These are phyloP conservation scores for Lepraria neglecta DNA, from an alignment of 495 filamentous ascomycete species.

Conservation along the genomic window DNA sequence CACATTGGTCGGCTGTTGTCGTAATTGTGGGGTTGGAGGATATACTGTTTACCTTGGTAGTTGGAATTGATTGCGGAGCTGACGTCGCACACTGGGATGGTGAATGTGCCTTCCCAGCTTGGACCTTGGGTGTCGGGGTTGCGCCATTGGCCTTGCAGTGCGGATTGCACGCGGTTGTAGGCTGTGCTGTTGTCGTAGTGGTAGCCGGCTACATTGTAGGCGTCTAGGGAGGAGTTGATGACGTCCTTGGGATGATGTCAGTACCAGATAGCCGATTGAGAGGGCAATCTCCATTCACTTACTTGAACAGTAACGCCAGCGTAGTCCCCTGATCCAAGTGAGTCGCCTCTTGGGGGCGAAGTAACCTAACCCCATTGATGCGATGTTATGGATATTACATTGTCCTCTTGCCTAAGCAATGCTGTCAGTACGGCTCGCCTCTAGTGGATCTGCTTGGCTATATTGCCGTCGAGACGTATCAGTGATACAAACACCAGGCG, in stretches of 20 bases:
- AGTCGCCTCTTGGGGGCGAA: constrained; percentile 20
- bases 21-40: constrained; percentile 29
- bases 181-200: constrained; percentile 24
- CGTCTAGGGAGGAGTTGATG: constrained; percentile 30
- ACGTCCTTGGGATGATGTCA: constrained; percentile 22
- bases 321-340: constrained; percentile 25
- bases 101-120: constrained; percentile 32
- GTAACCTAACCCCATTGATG: constrained; percentile 32
- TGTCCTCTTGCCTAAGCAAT: constrained; percentile 23
- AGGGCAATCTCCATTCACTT: neutral
- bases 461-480: neutral
- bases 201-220: constrained; percentile 29
- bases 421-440: neutral
- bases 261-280: no score
- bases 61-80: constrained; percentile 18
- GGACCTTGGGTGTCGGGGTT: constrained; percentile 27
- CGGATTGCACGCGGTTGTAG: constrained; percentile 21
- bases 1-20: constrained; percentile 30
- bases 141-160: constrained; percentile 24
- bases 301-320: constrained; percentile 22
- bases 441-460: neutral
- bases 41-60: constrained; percentile 25
- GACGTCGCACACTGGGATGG: constrained; percentile 32
- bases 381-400: constrained; percentile 22
- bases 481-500: constrained; percentile 34